phyloP scores from a whole-genome alignment of 2,329 filamentous ascomycete genomes.

The Colletotrichum camelliae region DNA sequence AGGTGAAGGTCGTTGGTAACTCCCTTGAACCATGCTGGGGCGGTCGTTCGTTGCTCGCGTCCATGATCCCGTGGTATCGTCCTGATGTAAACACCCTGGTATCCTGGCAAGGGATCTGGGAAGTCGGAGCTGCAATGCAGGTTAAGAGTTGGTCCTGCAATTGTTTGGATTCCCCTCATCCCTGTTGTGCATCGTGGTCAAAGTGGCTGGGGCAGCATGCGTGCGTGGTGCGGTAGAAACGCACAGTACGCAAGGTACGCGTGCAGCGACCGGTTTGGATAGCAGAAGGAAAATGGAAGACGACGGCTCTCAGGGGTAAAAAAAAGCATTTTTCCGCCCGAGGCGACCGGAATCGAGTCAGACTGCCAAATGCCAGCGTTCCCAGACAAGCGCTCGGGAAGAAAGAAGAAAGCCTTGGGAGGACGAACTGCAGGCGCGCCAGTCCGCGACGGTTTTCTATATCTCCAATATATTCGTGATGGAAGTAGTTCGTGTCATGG shows the following conservation, averaged over 20 bases:
- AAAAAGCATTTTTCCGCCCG: constrained; percentile 1
- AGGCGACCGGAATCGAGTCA: constrained; percentile 4
- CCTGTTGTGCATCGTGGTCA: constrained; percentile 5
- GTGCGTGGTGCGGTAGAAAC: neutral
- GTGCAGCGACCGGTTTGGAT: neutral
- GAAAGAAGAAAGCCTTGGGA: neutral
- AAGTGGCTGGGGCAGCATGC: constrained; percentile 5
- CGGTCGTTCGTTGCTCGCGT: neutral
- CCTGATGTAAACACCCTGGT: neutral
- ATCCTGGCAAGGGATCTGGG: neutral
- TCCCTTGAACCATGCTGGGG: neutral
- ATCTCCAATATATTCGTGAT: neutral
- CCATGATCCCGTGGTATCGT: neutral
- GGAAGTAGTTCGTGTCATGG: constrained; percentile 4
- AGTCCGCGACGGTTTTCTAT: neutral
- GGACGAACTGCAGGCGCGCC: neutral
- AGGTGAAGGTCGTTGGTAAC: neutral
- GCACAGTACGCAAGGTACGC: neutral
- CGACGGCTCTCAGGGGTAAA: neutral
- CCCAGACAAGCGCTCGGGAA: neutral
- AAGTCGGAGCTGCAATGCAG: neutral
- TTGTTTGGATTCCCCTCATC: constrained; percentile 9
- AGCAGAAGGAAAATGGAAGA: neutral
- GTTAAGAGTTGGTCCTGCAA: constrained; percentile 1
- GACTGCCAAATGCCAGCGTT: neutral